A percentile compares a stretch with the other conserved stretches of the same genome.
phyloP scores from a whole-genome alignment of 306 rosid genomes.

The Comarum palustre region DNA sequence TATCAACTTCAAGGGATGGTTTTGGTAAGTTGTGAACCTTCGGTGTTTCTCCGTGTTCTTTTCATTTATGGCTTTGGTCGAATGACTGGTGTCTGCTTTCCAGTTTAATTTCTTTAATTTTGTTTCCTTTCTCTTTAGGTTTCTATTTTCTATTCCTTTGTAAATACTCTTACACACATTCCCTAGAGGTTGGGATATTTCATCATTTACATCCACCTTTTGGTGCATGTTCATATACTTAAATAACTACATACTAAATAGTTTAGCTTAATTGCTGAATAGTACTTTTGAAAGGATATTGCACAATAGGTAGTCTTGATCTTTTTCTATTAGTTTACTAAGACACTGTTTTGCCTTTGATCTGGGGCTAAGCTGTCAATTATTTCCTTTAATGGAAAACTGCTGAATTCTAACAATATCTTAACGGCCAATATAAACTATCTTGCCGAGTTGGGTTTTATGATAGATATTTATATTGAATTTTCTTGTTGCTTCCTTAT shows the following conservation, averaged over 20 bases:
- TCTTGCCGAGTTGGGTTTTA: not conserved
- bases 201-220: not conserved
- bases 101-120: not conserved
- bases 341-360: not conserved
- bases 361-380: not conserved
- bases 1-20: conserved; percentile 34
- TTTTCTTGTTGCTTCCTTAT: not conserved
- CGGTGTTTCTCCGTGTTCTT: not conserved
- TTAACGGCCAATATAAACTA: no score
- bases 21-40: conserved; percentile 26
- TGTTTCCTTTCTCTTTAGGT: not conserved
- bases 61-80: not conserved
- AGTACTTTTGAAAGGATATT: not conserved
- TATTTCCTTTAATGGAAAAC: not conserved
- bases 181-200: conserved; percentile 3
- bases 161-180: not conserved
- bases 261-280: not conserved
- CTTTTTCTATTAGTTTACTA: not conserved
- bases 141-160: not conserved
- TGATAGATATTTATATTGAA: not conserved
- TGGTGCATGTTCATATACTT: not conserved
- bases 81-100: conserved; percentile 2
- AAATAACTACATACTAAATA: not conserved
- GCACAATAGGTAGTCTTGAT: not conserved
- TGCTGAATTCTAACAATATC: not conserved